Base-by-base conservation (phyloP, 805 yeast genomes). In the Candida saitoana region DNA sequence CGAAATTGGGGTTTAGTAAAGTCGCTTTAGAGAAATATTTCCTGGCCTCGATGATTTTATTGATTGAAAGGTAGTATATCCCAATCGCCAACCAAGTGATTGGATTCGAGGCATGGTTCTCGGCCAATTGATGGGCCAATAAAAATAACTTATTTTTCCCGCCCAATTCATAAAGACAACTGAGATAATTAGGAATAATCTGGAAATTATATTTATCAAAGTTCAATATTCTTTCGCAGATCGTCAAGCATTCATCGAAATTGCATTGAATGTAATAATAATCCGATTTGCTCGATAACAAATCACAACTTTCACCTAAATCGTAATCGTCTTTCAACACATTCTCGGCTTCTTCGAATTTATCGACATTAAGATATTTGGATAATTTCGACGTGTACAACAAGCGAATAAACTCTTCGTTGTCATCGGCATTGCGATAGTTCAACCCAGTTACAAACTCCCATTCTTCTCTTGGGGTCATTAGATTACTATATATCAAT, bases 21-120 rank as follows among this genome's bases (percentile, higher is more conserved):
- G 97, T 87, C 0, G 97, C 90, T 58, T 87, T 89, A 32, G 93
- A 83, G 63, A 89, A 93, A 56, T 77, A 88, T 48, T 84, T 77
- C 45, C 99, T 71, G 0, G 98, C 96, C 49, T 90, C 97, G 4
- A 80, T 60, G 9, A 86, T 71, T 57, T 84, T 84, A 45, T 74
- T 75, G 4, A 84, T 80, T 3, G 89, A 72, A 49, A 91, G 68
- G 58, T 93, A 93, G 63, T 93, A 91, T 2, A 87, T 80, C 3
- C 95, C 99, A 14, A 93, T 88, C 0, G 96, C 87, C 45, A 88
- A 74, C 96, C 96, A 93, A 0, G 98, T 83, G 25, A 86, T 77
- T 12, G 95, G 81, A 51, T 79, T 78, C 35, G 80, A 79, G 0
- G 98, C 96, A 47, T 86, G 85, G 44, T 76, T 73, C 47, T 87